Evolutionary conservation across 83 land plant species (phyloP).

Genomic region (Thuja plicata): DNA sequence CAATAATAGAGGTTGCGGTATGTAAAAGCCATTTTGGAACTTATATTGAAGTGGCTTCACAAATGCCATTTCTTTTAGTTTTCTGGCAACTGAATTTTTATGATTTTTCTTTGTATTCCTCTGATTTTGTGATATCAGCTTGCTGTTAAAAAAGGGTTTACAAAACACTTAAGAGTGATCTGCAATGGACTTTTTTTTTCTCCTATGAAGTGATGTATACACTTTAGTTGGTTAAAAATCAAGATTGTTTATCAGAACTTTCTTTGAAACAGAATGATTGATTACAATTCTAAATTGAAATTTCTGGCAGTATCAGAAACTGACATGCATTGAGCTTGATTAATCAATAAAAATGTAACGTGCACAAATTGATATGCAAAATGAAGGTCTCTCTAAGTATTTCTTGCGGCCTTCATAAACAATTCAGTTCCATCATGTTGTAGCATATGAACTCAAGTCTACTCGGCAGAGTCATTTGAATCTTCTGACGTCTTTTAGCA

Average conservation of each 20-base stretch:
- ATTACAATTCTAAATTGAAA: background rate
- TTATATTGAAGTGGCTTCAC: background rate
- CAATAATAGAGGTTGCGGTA: slow-evolving; percentile 34
- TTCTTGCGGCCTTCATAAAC: background rate
- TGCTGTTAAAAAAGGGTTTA: background rate
- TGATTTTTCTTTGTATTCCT: background rate
- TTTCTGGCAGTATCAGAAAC: background rate
- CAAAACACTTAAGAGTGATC: background rate
- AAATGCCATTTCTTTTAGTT: background rate
- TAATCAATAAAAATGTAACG: background rate
- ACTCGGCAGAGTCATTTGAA: background rate
- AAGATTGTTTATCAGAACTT: background rate
- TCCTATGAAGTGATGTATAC: background rate
- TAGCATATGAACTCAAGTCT: background rate
- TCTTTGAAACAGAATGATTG: background rate
- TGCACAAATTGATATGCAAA: background rate
- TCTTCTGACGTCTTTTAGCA: background rate
- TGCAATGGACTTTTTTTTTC: background rate
- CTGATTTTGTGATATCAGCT: background rate
- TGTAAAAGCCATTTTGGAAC: background rate
- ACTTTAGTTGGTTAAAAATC: background rate
- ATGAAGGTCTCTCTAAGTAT: background rate
- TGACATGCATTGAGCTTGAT: background rate
- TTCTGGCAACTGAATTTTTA: background rate
- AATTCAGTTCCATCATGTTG: background rate